phyloP scores from a whole-genome alignment of 345 rosid genomes.

The Streptanthus diversifolius region DNA sequence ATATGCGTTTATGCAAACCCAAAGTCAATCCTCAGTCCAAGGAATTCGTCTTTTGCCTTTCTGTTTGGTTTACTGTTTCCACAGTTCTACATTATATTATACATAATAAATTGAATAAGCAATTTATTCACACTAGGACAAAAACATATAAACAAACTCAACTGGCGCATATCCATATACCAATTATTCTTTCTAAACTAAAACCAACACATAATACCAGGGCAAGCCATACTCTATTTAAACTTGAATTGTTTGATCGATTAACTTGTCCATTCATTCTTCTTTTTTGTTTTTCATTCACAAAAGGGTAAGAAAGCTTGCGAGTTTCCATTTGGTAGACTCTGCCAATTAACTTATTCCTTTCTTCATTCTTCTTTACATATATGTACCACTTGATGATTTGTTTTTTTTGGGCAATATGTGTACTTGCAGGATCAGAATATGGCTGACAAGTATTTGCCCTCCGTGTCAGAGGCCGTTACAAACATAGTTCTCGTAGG shows the following conservation, averaged over 20 bases:
- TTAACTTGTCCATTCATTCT: not conserved
- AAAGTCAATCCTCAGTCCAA: not conserved
- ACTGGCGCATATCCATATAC: not conserved
- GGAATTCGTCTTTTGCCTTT: not conserved
- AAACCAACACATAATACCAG: not conserved
- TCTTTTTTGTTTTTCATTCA: not conserved
- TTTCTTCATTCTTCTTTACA: not conserved
- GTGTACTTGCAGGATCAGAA: not conserved
- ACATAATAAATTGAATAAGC: not conserved
- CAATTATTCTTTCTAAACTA: not conserved
- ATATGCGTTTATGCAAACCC: too few species aligned
- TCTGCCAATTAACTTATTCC: not conserved
- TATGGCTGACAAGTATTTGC: not conserved
- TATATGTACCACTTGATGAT: not conserved
- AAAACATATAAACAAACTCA: not conserved
- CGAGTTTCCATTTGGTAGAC: not conserved
- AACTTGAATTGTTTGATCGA: not conserved
- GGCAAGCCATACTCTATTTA: not conserved
- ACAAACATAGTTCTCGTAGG: constrained; percentile 71
- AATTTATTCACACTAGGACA: not conserved
- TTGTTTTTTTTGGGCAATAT: not conserved
- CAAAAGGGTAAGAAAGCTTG: not conserved
- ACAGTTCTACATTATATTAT: not conserved
- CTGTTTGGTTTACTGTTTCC: not conserved
- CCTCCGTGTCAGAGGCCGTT: not conserved